A percentile compares a stretch with the other conserved stretches of the same genome.
phyloP scores from a whole-genome alignment of 202 grass and related monocot genomes.

The Musa balbisiana region DNA sequence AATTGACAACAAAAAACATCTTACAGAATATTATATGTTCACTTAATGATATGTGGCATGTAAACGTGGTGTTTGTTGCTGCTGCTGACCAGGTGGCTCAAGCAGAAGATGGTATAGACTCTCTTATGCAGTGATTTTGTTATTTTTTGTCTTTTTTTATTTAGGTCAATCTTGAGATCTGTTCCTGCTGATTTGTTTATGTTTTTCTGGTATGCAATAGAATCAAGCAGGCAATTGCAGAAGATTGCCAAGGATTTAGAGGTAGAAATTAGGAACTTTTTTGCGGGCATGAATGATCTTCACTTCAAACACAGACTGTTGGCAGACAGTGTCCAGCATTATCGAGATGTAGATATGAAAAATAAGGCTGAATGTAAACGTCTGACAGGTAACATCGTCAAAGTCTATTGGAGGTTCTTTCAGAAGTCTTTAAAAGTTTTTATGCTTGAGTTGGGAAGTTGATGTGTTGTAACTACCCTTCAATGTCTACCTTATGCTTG shows the following conservation, averaged over 20 bases:
- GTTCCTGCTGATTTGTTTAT: slow-evolving; percentile 11
- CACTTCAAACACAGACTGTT: slow-evolving; percentile 65
- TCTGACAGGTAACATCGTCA: slow-evolving; percentile 54
- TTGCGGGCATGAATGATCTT: slow-evolving; percentile 40
- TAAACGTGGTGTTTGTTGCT: slow-evolving; percentile 32
- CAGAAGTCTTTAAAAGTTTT: not conserved
- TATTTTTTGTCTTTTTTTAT: slow-evolving; percentile 5
- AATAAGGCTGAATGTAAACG: slow-evolving; percentile 62
- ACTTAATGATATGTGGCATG: slow-evolving; percentile 35
- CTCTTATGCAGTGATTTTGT: slow-evolving; percentile 22
- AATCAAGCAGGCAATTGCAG: slow-evolving; percentile 29
- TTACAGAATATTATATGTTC: slow-evolving; percentile 34
- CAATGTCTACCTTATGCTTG: not conserved
- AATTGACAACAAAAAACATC: slow-evolving; percentile 26
- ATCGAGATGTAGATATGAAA: slow-evolving; percentile 40
- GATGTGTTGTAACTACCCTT: not conserved
- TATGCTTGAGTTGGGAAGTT: not conserved
- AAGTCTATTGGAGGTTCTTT: not conserved
- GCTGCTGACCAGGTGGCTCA: slow-evolving; percentile 28
- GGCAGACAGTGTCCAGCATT: slow-evolving; percentile 41
- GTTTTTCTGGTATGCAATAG: slow-evolving; percentile 32
- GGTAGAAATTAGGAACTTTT: slow-evolving; percentile 38
- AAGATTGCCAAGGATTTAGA: slow-evolving; percentile 26
- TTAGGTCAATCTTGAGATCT: slow-evolving; percentile 2
- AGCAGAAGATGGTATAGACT: slow-evolving; percentile 41